Evolutionary conservation across 2,329 filamentous ascomycete species (phyloP).

Genomic region (Cadophora sp.): DNA sequence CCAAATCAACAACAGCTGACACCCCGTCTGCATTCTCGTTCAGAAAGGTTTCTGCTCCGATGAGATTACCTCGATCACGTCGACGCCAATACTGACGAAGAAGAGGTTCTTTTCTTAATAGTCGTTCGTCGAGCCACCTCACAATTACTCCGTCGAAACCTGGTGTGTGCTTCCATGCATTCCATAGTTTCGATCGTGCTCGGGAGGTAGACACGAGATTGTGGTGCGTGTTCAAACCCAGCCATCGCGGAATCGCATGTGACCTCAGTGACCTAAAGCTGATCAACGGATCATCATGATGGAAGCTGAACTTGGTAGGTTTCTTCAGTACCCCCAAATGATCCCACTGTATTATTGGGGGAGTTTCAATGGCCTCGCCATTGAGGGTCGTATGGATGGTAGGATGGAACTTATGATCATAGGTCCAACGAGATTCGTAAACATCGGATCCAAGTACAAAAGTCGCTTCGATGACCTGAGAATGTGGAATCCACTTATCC

Average conservation of each 20-base stretch:
- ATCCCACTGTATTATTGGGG: constrained; percentile 57
- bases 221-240: constrained; percentile 46
- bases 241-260: constrained; percentile 40
- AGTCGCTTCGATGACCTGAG: constrained; percentile 58
- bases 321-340: constrained; percentile 50
- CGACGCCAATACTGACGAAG: constrained; percentile 48
- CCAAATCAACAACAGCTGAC: constrained; percentile 42
- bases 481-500: constrained; percentile 52
- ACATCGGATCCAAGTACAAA: constrained; percentile 58
- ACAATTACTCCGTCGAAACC: constrained; percentile 54
- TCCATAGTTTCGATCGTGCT: constrained; percentile 52
- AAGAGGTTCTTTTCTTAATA: constrained; percentile 42
- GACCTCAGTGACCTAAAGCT: constrained; percentile 47
- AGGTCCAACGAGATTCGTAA: constrained; percentile 55
- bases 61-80: constrained; percentile 47
- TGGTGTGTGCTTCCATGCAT: constrained; percentile 52
- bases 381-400: constrained; percentile 55
- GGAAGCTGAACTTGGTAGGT: constrained; percentile 51
- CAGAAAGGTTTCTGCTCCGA: constrained; percentile 49
- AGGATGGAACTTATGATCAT: constrained; percentile 54
- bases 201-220: constrained; percentile 49
- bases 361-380: constrained; percentile 55
- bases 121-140: constrained; percentile 53
- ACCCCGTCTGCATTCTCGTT: constrained; percentile 41
- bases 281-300: constrained; percentile 58